These are phyloP conservation scores for Malassezia restricta DNA, from an alignment of 1,284 basidiomycete species.

Conservation along the genomic window DNA sequence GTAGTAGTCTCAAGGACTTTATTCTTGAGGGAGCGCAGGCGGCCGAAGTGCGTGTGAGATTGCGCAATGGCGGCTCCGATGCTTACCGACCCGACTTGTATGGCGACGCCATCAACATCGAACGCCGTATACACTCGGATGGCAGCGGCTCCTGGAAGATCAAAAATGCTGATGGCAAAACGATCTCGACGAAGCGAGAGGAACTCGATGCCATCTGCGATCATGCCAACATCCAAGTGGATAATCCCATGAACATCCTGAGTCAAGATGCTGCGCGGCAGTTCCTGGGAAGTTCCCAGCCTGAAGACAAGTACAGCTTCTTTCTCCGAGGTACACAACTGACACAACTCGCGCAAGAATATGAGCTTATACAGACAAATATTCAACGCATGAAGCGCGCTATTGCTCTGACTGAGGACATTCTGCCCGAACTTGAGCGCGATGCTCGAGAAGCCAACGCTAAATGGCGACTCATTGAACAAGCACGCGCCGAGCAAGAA, in stretches of 20 bases:
- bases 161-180: slow-evolving; percentile 55
- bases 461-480: slow-evolving; percentile 61
- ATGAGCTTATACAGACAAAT: slow-evolving; percentile 56
- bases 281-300: slow-evolving; percentile 72
- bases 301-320: slow-evolving; percentile 76
- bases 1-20: slow-evolving; percentile 71
- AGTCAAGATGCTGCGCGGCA: slow-evolving; percentile 56
- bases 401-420: slow-evolving; percentile 50
- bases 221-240: slow-evolving; percentile 90
- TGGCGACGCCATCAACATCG: slow-evolving; percentile 71
- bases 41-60: slow-evolving; percentile 63
- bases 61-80: slow-evolving; percentile 80
- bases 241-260: slow-evolving; percentile 83
- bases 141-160: slow-evolving; percentile 73
- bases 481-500: slow-evolving; percentile 60
- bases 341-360: slow-evolving; percentile 72
- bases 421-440: slow-evolving; percentile 60
- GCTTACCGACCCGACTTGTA: slow-evolving; percentile 73
- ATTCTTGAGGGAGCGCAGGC: slow-evolving; percentile 72
- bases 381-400: slow-evolving; percentile 28
- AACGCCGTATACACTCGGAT: slow-evolving; percentile 65
- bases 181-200: slow-evolving; percentile 67
- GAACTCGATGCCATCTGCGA: slow-evolving; percentile 80
- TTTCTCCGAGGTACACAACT: slow-evolving; percentile 90
- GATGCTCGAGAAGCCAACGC: slow-evolving; percentile 55